Base-by-base conservation (phyloP, 768 basidiomycete genomes). In the Serendipita sp. region DNA sequence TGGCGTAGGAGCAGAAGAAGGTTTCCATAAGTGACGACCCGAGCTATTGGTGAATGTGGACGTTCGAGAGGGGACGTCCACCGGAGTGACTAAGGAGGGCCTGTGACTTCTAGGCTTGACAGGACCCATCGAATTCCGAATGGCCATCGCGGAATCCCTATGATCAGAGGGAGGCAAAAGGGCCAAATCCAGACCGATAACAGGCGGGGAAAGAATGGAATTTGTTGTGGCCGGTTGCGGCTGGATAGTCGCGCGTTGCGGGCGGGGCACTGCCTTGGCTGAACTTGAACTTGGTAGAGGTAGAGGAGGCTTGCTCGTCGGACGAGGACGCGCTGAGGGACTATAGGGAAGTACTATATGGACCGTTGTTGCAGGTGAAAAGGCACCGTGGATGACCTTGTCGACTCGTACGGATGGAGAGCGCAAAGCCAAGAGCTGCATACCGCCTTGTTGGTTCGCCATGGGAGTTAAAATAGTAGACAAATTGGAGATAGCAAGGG, bases 381-480 rank as follows among this genome's bases (percentile, higher is more conserved):
- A 60, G 13, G 34, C 34, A 3, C 56, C 56, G 32, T 60, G 56
- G 28, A n/a, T n/a, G 28, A 4, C 56, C 56, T 60, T 60, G 56
- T 60, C 56, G 37, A 28, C 24, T 2, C 34, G 56, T 8, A 60
- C 56, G 10, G 56, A 60, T 8, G 56, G 56, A n/a, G 56, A 60
- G 2, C 56, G 56, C 13, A 24, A 60, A 8, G 18, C 28, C 30
- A 60, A 38, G 30, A 60, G 37, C 35, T 60, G 56, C 48, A 51
- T 51, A 18, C 18, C 18, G 28, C 28, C 37, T 60, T 18, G 56
- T 4, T 32, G 28, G 56, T 24, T 35, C 56, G 37, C 16, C 56
- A 60, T 60, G 28, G 56, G 56, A 5, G 56, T 60, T 34, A 37
- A 60, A 60, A 60, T 60, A 60, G n/a, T 60, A 28, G 56, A 60